phyloP scores from a whole-genome alignment of 305 asterid species.

The Fraxinus angustifolia region DNA sequence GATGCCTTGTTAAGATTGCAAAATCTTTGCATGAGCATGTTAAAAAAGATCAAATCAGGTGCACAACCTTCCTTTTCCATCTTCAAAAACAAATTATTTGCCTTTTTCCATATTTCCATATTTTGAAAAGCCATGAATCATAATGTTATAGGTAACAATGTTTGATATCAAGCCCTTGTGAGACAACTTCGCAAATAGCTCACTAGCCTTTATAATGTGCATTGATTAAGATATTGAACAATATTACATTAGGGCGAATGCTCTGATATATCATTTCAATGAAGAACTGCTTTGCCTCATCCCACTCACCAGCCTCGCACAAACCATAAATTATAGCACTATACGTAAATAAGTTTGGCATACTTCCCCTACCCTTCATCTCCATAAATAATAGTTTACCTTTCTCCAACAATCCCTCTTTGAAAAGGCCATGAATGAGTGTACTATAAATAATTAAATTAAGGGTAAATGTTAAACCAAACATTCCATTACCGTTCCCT shows the following conservation, averaged over 20 bases:
- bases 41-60: conserved; percentile 28
- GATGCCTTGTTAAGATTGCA: conserved; percentile 3
- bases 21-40: conserved; percentile 29
- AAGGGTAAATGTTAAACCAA: background rate
- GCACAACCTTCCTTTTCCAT: conserved; percentile 16
- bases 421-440: conserved; percentile 26
- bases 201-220: background rate
- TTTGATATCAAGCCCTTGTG: background rate
- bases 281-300: conserved; percentile 3
- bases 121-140: conserved; percentile 29
- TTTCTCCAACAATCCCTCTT: conserved; percentile 20
- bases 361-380: conserved; percentile 24
- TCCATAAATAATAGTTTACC: conserved; percentile 16
- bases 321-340: conserved; percentile 12
- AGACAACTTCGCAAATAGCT: background rate
- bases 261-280: no score
- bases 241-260: no score
- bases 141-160: background rate
- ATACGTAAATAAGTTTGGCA: conserved; percentile 22
- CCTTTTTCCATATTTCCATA: conserved; percentile 26
- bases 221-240: no score
- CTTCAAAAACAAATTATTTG: no score
- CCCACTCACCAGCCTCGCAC: conserved; percentile 20
- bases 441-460: conserved; percentile 20
- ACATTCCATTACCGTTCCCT: background rate